These are phyloP conservation scores for Claviceps sorghi DNA, from an alignment of 2,329 filamentous ascomycete genomes.

Conservation along the genomic window DNA sequence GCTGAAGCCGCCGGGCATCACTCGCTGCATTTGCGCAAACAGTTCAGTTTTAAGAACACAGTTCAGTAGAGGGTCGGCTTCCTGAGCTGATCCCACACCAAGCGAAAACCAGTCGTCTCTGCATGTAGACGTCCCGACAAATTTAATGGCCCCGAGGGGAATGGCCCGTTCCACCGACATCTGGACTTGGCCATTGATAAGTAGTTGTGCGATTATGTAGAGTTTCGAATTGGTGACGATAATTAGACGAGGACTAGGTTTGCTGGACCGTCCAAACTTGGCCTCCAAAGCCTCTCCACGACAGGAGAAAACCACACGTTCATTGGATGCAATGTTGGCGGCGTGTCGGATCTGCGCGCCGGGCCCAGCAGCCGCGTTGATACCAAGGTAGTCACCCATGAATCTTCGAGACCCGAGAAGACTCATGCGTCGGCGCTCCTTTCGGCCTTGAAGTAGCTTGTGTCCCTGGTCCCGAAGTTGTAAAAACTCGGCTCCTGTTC, in stretches of 20 bases:
- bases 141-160: conserved; percentile 77
- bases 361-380: conserved; percentile 65
- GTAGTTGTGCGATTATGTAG: conserved; percentile 73
- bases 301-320: conserved; percentile 76
- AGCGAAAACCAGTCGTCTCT: conserved; percentile 97
- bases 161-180: conserved; percentile 73
- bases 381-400: conserved; percentile 84
- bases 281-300: conserved; percentile 79
- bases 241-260: conserved; percentile 72
- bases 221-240: conserved; percentile 76
- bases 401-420: conserved; percentile 82
- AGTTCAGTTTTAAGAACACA: conserved; percentile 96
- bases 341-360: conserved; percentile 68
- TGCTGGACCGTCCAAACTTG: conserved; percentile 93
- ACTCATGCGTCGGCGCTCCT: conserved; percentile 85
- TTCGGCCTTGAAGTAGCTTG: conserved; percentile 63
- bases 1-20: conserved; percentile 66
- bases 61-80: conserved; percentile 83
- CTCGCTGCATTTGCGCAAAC: conserved; percentile 76
- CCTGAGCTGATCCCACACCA: conserved; percentile 75
- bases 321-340: conserved; percentile 55
- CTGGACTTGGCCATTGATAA: conserved; percentile 68
- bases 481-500: conserved; percentile 76
- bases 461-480: conserved; percentile 82
- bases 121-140: conserved; percentile 61